phyloP scores from a whole-genome alignment of 441 rosid species.

The Melastoma candidum region DNA sequence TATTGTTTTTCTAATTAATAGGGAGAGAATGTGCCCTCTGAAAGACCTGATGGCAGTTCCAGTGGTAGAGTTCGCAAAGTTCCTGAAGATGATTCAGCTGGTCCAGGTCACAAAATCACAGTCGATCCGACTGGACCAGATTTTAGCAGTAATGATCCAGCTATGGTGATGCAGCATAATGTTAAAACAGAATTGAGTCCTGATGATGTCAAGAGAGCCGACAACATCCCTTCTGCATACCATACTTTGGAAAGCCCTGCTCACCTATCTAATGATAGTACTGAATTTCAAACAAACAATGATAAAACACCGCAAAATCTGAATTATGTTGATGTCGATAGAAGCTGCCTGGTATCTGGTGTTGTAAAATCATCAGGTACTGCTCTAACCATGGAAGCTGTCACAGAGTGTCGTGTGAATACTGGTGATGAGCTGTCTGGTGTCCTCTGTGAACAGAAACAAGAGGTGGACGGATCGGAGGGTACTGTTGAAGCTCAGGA shows the following conservation, averaged over 20 bases:
- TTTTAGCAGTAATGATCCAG: not conserved
- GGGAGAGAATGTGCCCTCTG: conserved; percentile 4
- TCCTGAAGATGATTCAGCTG: conserved; percentile 10
- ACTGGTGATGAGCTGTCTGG: conserved; percentile 4
- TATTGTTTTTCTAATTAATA: conserved; percentile 1
- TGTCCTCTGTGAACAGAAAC: conserved; percentile 1
- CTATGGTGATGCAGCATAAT: not conserved
- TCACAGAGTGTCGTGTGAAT: conserved; percentile 1
- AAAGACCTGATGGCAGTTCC: conserved; percentile 9
- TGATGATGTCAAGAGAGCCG: conserved; percentile 1
- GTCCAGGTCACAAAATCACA: conserved; percentile 2
- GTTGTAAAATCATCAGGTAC: conserved; percentile 5
- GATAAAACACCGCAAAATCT: conserved; percentile 2
- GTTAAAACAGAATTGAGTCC: conserved; percentile 7
- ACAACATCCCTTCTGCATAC: conserved; percentile 2
- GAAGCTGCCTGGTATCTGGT: conserved; percentile 7
- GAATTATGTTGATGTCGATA: conserved; percentile 1
- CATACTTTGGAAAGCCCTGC: not conserved
- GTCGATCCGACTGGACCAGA: conserved; percentile 2
- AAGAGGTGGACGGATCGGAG: conserved; percentile 8
- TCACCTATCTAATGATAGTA: conserved; percentile 5
- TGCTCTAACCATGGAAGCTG: conserved; percentile 5
- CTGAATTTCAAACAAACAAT: not conserved
- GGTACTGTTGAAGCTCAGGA: conserved; percentile 1
- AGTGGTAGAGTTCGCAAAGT: conserved; percentile 4